Base-by-base conservation (phyloP, 2,329 filamentous ascomycete genomes). In the Delphinella strobiligena region DNA sequence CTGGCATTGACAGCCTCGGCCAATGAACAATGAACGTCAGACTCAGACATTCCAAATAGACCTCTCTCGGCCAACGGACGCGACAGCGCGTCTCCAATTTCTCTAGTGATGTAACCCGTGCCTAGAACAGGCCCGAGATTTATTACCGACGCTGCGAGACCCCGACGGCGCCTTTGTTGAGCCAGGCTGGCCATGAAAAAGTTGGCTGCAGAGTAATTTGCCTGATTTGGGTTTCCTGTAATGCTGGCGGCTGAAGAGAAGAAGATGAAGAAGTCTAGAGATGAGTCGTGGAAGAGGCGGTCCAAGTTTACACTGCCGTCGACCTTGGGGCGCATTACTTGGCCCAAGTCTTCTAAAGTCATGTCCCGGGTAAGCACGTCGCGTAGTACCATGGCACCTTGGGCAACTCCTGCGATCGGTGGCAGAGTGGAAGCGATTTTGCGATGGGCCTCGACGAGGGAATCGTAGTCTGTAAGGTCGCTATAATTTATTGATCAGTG, bases 191-290 rank as follows among this genome's bases (percentile, higher is more conserved):
- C 40, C 39, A 48, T 42, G 35, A 48, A 52, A 4, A 31, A 14
- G 34, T 52, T 73, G 4, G 68, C 72, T 0, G 72, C 71, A 2
- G 71, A 67, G 45, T 78, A 78, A 52, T 74, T 75, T 11, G 70
- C 66, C 44, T 78, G 74, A 0, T 71, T 71, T 4, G 68, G 66
- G 46, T 69, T 75, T 22, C 74, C 74, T 36, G 75, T 71, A 7
- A 76, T 59, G 24, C 71, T 71, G 0, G 70, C 63, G 1, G 71
- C 64, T 27, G 70, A 73, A 16, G 72, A 71, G n/a, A 76, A 60
- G 22, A 74, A 66, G 31, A 75, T 49, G 48, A 74, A 71, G 49
- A 67, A 62, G 39, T 62, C 52, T 43, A 62, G 56, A 19, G 38
- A 15, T 5, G 17, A 35, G n/a, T 50, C 42, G 2, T 42, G 17